Base-by-base conservation (phyloP, 192 early-diverging fungal species). In the Podila clonocystis region DNA sequence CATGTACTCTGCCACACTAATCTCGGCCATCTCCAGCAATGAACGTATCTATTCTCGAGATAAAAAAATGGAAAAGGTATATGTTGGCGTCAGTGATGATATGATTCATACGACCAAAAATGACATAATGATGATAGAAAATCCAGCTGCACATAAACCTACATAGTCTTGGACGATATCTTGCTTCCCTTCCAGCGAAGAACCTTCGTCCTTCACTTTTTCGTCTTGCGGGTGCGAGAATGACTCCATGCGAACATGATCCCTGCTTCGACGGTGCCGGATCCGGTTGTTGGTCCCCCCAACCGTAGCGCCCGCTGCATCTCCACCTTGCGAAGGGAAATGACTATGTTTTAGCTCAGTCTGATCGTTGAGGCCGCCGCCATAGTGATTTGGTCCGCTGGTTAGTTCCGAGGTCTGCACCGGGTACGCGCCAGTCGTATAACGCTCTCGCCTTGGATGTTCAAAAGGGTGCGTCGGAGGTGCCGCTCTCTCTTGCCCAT, bases 1-100 rank as follows among this genome's bases (percentile, higher is more conserved):
- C 64, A 80, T 68, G 30, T 62, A 73, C n/a, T 80, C 77, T 22
- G 62, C 28, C 13, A 80, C 67, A 31, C 50, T 57, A 6, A 7
- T 45, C 26, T 73, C 77, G 19, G 66, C 77, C 15, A 45, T 58
- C 1, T 41, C 33, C 15, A 73, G 24, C 11, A 80, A 24, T 1
- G 38, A 29, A 9, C 31, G 57, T 9, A 73, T 34, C 77, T 80
- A 69, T 20, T 50, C n/a, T 9, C 20, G 8, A 26, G 9, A 26
- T 52, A 20, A 1, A 52, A 50, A 52, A 55, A 19, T 36, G 34
- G 11, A 17, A 34, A 9, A 28, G 7, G 13, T 15, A 68, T 19
- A 34, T 26, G 11, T 19, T 61, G 33, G 30, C 7, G 24, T 19
- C 20, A 55, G 24, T 22, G 6, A 24, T 55, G 1, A 24, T 9